These are phyloP conservation scores for Dendrothele bispora DNA, from an alignment of 768 basidiomycete species.

Conservation along the genomic window DNA sequence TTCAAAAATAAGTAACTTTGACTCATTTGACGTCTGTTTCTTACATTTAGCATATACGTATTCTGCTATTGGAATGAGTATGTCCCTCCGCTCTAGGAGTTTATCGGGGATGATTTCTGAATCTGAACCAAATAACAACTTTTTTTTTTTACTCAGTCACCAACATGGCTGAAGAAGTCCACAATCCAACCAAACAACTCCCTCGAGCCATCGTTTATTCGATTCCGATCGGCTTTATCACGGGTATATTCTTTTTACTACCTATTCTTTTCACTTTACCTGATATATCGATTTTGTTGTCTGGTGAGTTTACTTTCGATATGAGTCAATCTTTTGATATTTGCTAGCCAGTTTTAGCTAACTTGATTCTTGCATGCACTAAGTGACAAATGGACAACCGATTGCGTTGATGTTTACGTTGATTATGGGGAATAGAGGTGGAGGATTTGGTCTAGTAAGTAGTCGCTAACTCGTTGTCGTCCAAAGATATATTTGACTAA, in stretches of 20 bases:
- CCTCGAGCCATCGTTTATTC: conserved; percentile 56
- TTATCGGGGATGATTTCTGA: not conserved
- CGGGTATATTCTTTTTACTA: conserved; percentile 55
- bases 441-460: conserved; percentile 61
- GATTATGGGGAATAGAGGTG: conserved; percentile 59
- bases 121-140: not conserved
- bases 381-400: no score
- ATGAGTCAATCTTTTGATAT: not conserved
- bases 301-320: conserved; percentile 36
- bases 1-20: no score
- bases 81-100: conserved; percentile 6
- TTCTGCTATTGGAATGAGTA: conserved; percentile 64
- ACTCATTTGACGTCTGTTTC: not conserved
- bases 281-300: conserved; percentile 50
- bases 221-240: conserved; percentile 50
- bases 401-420: conserved; percentile 62
- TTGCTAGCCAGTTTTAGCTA: not conserved
- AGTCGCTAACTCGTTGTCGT: not conserved
- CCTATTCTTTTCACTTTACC: conserved; percentile 68
- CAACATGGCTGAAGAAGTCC: conserved; percentile 70
- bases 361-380: conserved; percentile 50
- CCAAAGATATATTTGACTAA: conserved; percentile 5
- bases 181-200: conserved; percentile 52
- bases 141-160: conserved; percentile 44
- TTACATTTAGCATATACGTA: conserved; percentile 49